Conservation (phyloP, 208 protist genomes). For the Leishmania braziliensis region DNA sequence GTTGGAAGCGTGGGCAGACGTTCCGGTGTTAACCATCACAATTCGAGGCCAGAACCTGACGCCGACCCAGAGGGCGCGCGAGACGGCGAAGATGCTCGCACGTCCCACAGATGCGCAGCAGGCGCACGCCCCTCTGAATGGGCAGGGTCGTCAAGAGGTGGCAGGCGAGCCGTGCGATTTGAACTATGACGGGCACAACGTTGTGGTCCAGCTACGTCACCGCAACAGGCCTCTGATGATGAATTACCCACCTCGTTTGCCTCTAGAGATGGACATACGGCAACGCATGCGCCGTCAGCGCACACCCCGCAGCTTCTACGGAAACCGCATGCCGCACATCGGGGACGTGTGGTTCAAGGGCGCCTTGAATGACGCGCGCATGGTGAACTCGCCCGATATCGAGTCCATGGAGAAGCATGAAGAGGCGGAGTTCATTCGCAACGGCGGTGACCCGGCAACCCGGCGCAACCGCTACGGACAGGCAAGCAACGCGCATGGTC, state of each 20-base stretch:
- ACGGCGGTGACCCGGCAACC: constrained; percentile 32
- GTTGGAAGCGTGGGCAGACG: constrained; percentile 34
- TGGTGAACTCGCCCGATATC: constrained; percentile 57
- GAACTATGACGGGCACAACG: constrained; percentile 59
- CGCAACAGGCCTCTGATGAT: constrained; percentile 40
- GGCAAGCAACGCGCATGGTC: constrained; percentile 19
- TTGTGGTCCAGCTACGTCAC: constrained; percentile 50
- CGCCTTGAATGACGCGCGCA: constrained; percentile 40
- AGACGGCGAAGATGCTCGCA: constrained; percentile 5
- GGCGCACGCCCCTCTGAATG: constrained; percentile 33
- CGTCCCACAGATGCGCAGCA: constrained; percentile 15
- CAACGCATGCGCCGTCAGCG: constrained; percentile 45
- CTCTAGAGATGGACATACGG: constrained; percentile 40
- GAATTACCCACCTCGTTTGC: constrained; percentile 49
- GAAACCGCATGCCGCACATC: constrained; percentile 30
- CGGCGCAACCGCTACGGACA: constrained; percentile 34
- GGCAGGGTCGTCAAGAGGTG: constrained; percentile 40
- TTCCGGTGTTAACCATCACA: constrained; percentile 28
- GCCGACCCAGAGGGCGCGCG: constrained; percentile 16
- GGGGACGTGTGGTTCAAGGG: constrained; percentile 57
- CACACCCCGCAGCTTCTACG: constrained; percentile 78
- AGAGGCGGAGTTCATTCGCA: constrained; percentile 33
- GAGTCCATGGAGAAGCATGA: constrained; percentile 43
- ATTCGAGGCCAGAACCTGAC: constrained; percentile 23
- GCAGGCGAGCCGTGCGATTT: constrained; percentile 62